These are phyloP conservation scores for Trypanosoma boissoni DNA, from an alignment of 208 protist genomes.

Conservation along the genomic window DNA sequence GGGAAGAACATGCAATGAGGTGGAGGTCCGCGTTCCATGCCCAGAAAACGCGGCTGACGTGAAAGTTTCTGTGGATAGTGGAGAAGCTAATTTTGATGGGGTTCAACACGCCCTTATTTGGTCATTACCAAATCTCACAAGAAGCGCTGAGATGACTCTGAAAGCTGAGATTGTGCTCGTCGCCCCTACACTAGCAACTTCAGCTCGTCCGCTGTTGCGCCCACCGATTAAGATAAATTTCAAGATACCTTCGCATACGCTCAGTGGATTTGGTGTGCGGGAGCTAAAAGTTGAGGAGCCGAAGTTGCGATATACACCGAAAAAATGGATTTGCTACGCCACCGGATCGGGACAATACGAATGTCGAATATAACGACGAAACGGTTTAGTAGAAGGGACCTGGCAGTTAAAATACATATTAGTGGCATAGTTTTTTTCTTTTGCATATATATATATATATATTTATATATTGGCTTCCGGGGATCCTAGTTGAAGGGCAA, in stretches of 20 bases:
- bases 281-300: conserved; percentile 92
- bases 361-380: conserved; percentile 78
- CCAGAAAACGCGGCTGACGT: conserved; percentile 93
- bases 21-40: conserved; percentile 87
- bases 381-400: too few species aligned
- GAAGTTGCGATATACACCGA: conserved; percentile 78
- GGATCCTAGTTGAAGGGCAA: too few species aligned
- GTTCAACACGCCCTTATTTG: conserved; percentile 91
- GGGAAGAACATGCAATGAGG: conserved; percentile 34
- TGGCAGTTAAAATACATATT: not conserved
- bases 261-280: conserved; percentile 95
- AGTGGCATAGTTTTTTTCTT: not conserved
- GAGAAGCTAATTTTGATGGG: conserved; percentile 92
- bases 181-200: conserved; percentile 47
- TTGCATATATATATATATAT: not conserved
- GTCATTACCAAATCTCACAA: conserved; percentile 82
- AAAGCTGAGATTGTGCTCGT: conserved; percentile 92
- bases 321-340: conserved; percentile 99
- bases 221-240: conserved; percentile 96
- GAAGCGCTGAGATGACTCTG: conserved; percentile 79
- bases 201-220: conserved; percentile 86
- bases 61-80: conserved; percentile 66
- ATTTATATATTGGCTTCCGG: too few species aligned
- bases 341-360: conserved; percentile 97
- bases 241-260: conserved; percentile 92